These are phyloP conservation scores for Dovyalis caffra DNA, from an alignment of 345 rosid species.

Conservation along the genomic window DNA sequence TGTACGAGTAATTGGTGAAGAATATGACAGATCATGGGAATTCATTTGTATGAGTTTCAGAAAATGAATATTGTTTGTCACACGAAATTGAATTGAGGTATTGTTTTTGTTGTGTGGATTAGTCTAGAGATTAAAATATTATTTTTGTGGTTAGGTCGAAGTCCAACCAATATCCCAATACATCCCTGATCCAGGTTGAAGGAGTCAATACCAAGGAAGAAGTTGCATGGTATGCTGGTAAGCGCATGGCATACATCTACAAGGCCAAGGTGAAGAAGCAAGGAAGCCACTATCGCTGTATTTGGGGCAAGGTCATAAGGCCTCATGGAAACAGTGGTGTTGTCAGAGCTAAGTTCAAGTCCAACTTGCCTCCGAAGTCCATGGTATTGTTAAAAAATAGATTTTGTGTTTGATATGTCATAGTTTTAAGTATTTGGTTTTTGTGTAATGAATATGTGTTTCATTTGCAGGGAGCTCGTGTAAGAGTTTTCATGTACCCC, in stretches of 20 bases:
- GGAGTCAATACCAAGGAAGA: background rate
- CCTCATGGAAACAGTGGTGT: conserved; percentile 1
- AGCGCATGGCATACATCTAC: conserved; percentile 1
- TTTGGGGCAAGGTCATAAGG: background rate
- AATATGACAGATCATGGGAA: background rate
- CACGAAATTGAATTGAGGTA: background rate
- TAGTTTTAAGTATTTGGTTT: background rate
- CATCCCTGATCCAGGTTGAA: background rate
- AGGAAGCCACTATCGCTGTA: background rate
- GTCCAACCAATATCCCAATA: background rate
- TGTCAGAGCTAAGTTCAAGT: background rate
- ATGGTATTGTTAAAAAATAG: background rate
- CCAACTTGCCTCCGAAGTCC: background rate
- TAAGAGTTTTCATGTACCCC: background rate
- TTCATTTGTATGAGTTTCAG: background rate
- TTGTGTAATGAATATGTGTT: background rate
- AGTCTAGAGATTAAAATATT: background rate
- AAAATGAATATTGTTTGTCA: background rate
- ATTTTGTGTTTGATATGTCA: background rate
- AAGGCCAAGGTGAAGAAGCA: background rate
- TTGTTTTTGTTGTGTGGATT: background rate
- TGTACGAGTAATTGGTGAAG: background rate
- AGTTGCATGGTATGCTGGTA: background rate
- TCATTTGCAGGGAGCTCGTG: background rate
- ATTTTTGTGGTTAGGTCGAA: background rate